Evolutionary conservation across 1,284 basidiomycete genomes (phyloP), one percentile per base, ranked within the genome.

Genomic region (Sutorius eximius): DNA sequence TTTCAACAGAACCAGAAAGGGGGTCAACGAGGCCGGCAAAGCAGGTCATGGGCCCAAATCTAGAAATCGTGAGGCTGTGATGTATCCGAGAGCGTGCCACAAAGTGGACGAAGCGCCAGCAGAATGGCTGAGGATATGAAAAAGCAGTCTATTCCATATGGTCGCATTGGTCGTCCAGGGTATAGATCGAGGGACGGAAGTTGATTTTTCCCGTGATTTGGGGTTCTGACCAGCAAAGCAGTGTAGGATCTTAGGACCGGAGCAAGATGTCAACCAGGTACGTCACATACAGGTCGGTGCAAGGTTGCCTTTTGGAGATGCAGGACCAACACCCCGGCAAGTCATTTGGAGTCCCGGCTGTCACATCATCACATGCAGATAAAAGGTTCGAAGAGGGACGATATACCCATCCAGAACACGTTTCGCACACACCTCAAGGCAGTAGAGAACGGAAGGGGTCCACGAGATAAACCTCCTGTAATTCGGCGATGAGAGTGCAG

Each of bases 31-130:
- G 45, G 37, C 44, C 55, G 48, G 43, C 15, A 55, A 37, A 42
- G 11, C 36, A 44, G 18, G 37, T 20, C 46, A 33, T 22, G 38
- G 27, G 32, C 36, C 51, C 41, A 45, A 52, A 56, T 52, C 20
- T 18, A 49, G 62, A 45, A 16, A 37, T 37, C 22, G 11, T 22
- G 49, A 55, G 59, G 65, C 65, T 70, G 68, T 70, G 64, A 27
- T 58, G 43, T 63, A 22, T 66, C 66, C 67, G 9, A 63, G 68
- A 61, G 67, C 12, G 68, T 66, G 65, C 68, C 65, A 70, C 65
- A 57, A 66, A 67, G 65, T 53, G 55, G 51, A 46, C 46, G 59
- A 67, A 49, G 66, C 67, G 45, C 51, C 27, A 55, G 59, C 57
- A 59, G 50, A 48, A 51, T 49, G 29, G 18, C 65, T 45, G 64